Percentiles rank a stretch among this genome's conserved stretches.
Evolutionary conservation across 139 green algal genomes (phyloP).

Genomic region (Coccomyxa sp.): DNA sequence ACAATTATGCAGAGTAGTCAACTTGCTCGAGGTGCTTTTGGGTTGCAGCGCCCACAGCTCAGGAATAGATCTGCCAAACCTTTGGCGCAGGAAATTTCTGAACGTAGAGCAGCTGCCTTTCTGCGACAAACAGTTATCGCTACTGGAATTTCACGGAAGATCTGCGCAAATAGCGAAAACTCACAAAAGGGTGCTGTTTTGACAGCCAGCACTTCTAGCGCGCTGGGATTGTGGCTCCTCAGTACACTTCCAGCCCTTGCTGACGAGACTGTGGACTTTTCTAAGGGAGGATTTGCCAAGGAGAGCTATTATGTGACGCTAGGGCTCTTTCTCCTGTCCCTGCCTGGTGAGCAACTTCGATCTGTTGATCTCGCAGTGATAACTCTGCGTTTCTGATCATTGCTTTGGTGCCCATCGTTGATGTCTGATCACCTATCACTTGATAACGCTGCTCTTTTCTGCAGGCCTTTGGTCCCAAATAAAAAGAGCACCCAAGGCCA

Average conservation of each 20-base stretch:
- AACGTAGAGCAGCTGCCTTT: too few relatives aligned
- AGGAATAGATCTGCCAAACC: too few relatives aligned
- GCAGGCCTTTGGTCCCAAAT: constrained; percentile 86
- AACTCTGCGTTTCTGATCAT: neutral
- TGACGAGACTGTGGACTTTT: constrained; percentile 1
- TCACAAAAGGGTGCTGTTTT: too few relatives aligned
- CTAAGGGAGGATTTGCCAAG: constrained; percentile 15
- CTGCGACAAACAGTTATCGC: too few relatives aligned
- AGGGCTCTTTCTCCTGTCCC: constrained; percentile 75
- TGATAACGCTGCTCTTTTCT: neutral
- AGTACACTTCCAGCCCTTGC: constrained; percentile 8
- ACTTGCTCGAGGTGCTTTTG: too few relatives aligned
- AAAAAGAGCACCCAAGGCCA: constrained; percentile 80
- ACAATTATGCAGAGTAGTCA: too few relatives aligned
- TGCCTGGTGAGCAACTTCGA: constrained; percentile 41
- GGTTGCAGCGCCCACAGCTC: too few relatives aligned
- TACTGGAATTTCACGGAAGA: too few relatives aligned
- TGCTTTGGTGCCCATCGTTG: neutral
- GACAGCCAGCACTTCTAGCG: neutral
- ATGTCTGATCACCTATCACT: neutral
- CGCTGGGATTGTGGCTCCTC: constrained; percentile 14
- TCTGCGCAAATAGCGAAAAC: too few relatives aligned
- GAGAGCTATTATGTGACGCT: constrained; percentile 76
- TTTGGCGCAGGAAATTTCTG: too few relatives aligned
- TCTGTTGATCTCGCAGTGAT: neutral